Evolutionary conservation across 257 asterid genomes (phyloP).

Genomic region (Catharanthus roseus): DNA sequence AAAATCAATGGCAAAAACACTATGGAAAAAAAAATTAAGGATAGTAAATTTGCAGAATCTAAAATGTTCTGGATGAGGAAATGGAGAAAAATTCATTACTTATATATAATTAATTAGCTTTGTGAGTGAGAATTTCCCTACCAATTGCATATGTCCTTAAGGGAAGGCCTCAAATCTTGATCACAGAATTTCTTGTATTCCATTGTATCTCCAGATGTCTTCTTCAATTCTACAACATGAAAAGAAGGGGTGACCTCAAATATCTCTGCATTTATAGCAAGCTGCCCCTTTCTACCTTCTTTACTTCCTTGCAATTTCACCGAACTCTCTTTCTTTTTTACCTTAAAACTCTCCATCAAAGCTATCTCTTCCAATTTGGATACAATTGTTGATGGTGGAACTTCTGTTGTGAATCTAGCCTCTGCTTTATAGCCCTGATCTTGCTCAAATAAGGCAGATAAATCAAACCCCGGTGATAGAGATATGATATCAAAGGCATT

Average conservation of each 20-base stretch:
- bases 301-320: constrained; percentile 58
- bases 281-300: constrained; percentile 69
- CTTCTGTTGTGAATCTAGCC: constrained; percentile 55
- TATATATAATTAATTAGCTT: neutral
- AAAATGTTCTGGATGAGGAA: too few species aligned
- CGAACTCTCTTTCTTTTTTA: constrained; percentile 51
- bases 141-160: constrained; percentile 76
- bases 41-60: neutral
- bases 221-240: constrained; percentile 82
- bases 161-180: constrained; percentile 74
- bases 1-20: neutral
- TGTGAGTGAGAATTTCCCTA: constrained; percentile 21
- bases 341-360: constrained; percentile 44
- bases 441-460: constrained; percentile 67
- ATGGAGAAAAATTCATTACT: too few species aligned
- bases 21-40: too few species aligned
- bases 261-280: constrained; percentile 74
- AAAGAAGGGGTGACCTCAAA: constrained; percentile 87
- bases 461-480: constrained; percentile 58
- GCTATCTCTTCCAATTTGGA: constrained; percentile 75
- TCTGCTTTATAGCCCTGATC: constrained; percentile 28
- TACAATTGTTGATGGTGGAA: constrained; percentile 51
- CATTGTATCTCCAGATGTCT: constrained; percentile 68
- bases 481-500: constrained; percentile 92
- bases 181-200: constrained; percentile 70